A percentile compares a stretch with the other conserved stretches of the same genome.
These are phyloP conservation scores for Eimeria falciformis DNA, from an alignment of 169 alveolate genomes.

Conservation along the genomic window DNA sequence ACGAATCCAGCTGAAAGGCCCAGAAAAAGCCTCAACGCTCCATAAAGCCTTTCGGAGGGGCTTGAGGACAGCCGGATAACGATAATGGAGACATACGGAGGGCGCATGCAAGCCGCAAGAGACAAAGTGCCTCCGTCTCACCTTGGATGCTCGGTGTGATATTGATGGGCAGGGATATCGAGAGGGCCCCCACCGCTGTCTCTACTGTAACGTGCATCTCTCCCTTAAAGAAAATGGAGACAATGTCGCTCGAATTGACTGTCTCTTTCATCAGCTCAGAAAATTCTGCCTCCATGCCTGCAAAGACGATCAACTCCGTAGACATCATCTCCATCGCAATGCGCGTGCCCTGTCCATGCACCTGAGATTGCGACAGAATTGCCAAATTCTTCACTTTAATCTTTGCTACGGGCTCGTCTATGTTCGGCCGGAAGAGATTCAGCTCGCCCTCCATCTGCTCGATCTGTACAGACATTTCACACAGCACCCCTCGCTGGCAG, in stretches of 20 bases:
- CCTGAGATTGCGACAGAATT: not conserved
- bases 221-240: not conserved
- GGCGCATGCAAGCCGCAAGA: too few relatives aligned
- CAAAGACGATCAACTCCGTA: not conserved
- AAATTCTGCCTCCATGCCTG: not conserved
- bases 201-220: not conserved
- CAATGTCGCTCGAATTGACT: not conserved
- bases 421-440: not conserved
- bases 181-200: conserved; percentile 49
- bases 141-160: conserved; percentile 26
- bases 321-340: not conserved
- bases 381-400: not conserved
- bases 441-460: not conserved
- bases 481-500: not conserved
- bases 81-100: too few relatives aligned
- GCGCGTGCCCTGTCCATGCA: not conserved
- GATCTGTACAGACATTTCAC: not conserved
- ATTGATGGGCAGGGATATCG: conserved; percentile 8
- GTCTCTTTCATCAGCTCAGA: conserved; percentile 22
- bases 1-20: not conserved
- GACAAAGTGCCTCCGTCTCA: not conserved
- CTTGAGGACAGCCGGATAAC: not conserved
- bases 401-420: not conserved
- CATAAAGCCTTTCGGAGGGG: not conserved
- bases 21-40: not conserved